Evolutionary conservation across 2,329 filamentous ascomycete species (phyloP).

Genomic region (Teratosphaeria viscida): DNA sequence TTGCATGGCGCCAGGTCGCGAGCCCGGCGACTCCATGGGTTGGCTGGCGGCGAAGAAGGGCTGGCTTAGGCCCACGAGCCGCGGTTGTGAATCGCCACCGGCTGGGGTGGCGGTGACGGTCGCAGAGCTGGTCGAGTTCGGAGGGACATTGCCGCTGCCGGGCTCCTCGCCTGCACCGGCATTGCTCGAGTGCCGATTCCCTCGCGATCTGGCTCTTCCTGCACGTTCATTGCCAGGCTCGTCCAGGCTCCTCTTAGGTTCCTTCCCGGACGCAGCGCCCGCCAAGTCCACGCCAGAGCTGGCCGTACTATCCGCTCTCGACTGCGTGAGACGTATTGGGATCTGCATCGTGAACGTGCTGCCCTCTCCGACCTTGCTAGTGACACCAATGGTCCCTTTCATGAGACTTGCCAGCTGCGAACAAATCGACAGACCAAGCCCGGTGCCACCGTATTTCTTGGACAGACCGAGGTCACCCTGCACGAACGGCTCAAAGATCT

Average conservation of each 20-base stretch:
- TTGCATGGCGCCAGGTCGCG: slow-evolving; percentile 56
- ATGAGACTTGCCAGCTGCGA: slow-evolving; percentile 75
- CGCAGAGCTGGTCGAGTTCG: slow-evolving; percentile 1
- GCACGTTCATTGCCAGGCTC: slow-evolving; percentile 7
- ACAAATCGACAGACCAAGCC: slow-evolving; percentile 79
- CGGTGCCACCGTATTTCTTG: slow-evolving; percentile 84
- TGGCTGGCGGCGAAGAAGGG: slow-evolving; percentile 59
- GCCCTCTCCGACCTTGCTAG: slow-evolving; percentile 61
- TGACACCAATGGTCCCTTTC: slow-evolving; percentile 64
- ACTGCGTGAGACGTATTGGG: slow-evolving; percentile 65
- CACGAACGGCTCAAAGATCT: slow-evolving; percentile 88
- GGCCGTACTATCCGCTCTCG: slow-evolving; percentile 47
- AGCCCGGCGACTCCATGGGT: slow-evolving; percentile 42
- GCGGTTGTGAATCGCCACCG: slow-evolving; percentile 53
- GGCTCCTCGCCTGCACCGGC: slow-evolving; percentile 3
- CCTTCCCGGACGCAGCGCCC: neutral
- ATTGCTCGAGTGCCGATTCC: slow-evolving; percentile 8
- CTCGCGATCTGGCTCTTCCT: slow-evolving; percentile 7
- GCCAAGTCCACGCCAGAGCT: slow-evolving; percentile 23
- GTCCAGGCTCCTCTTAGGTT: slow-evolving; percentile 4
- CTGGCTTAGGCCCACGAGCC: slow-evolving; percentile 69
- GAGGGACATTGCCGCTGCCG: neutral
- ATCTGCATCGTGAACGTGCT: slow-evolving; percentile 76
- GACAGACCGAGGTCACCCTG: slow-evolving; percentile 84
- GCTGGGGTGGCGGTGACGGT: slow-evolving; percentile 7